These are phyloP conservation scores for Flaveria robusta DNA, from an alignment of 129 eudicot species.

Conservation along the genomic window DNA sequence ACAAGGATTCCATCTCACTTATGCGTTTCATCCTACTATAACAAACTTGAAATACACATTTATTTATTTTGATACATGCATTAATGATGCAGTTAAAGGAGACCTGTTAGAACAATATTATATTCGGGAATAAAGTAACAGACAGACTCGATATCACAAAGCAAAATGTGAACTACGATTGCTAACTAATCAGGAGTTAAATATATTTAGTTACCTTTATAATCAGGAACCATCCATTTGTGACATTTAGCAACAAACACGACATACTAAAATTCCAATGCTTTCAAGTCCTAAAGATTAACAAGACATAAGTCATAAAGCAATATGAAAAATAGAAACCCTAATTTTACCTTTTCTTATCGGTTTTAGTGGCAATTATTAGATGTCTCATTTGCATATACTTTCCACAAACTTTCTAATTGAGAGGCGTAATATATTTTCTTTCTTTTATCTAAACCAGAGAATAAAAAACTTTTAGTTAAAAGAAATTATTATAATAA, in stretches of 20 bases:
- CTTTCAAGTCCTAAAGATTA: background rate
- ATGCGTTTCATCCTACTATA: no score
- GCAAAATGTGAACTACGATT: background rate
- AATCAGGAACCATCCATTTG: background rate
- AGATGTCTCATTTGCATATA: background rate
- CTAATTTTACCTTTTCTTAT: no score
- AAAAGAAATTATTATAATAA: no score
- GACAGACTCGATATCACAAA: background rate
- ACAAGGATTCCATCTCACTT: no score
- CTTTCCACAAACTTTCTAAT: background rate
- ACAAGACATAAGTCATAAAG: background rate
- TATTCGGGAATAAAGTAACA: background rate
- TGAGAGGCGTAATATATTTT: background rate
- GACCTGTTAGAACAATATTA: background rate
- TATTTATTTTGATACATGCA: background rate
- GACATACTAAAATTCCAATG: no score
- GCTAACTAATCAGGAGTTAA: background rate
- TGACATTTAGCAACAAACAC: background rate
- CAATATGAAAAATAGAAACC: background rate
- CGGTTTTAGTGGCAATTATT: background rate
- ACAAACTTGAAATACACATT: background rate
- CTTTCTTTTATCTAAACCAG: background rate
- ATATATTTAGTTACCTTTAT: background rate
- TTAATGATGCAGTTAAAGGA: background rate
- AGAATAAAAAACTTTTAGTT: no score